Evolutionary conservation across 2,329 filamentous ascomycete species (phyloP).

Genomic region (Sporothrix globosa): DNA sequence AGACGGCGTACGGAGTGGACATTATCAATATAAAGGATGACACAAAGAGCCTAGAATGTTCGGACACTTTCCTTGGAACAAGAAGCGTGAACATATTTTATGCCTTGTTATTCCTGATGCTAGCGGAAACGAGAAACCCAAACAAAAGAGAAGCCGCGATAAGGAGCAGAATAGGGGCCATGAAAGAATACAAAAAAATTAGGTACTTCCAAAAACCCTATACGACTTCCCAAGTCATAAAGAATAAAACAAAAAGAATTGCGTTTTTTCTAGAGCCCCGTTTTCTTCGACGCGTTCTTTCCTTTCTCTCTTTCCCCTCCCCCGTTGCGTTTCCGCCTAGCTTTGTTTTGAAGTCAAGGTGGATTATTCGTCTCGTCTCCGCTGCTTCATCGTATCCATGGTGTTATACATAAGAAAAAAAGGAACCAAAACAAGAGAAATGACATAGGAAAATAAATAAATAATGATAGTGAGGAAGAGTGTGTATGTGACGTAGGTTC

Average conservation of each 20-base stretch:
- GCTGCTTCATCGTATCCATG: conserved; percentile 23
- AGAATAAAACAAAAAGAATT: conserved; percentile 12
- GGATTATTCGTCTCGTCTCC: background rate
- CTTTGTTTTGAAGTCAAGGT: background rate
- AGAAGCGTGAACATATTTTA: background rate
- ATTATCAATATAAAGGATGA: background rate
- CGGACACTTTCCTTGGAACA: background rate
- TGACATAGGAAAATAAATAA: conserved; percentile 16
- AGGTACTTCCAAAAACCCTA: conserved; percentile 11
- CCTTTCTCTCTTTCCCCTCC: background rate
- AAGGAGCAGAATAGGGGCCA: background rate
- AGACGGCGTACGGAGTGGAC: too few relatives aligned
- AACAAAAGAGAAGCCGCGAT: background rate
- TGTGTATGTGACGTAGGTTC: background rate
- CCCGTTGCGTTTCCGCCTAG: background rate
- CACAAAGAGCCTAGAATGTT: background rate
- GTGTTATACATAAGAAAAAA: conserved; percentile 23
- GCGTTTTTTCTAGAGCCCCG: conserved; percentile 9
- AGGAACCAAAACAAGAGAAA: background rate
- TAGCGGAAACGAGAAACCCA: background rate
- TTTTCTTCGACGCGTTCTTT: conserved; percentile 4
- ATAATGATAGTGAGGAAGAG: conserved; percentile 1
- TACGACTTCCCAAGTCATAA: background rate
- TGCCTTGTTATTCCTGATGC: conserved; percentile 10
- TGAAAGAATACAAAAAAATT: background rate